phyloP scores from a whole-genome alignment of 2,329 filamentous ascomycete genomes.

The Claviceps sp. region DNA sequence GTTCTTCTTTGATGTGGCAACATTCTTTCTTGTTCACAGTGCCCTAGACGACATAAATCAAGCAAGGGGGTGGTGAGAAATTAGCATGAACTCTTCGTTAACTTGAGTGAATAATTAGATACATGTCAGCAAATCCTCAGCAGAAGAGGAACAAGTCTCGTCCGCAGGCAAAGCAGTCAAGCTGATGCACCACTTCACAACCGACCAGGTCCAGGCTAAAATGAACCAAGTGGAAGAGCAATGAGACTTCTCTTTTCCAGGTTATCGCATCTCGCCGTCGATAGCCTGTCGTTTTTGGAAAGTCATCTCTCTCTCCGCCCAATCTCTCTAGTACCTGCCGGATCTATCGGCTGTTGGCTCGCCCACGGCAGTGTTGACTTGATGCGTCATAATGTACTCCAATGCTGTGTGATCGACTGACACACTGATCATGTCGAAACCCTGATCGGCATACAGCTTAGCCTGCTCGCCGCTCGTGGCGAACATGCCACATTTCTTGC shows the following conservation, averaged over 20 bases:
- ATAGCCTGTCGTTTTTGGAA: too few species aligned
- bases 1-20: neutral
- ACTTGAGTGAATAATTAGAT: constrained; percentile 26
- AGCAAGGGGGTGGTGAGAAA: neutral
- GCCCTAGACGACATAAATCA: neutral
- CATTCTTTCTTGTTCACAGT: too few species aligned
- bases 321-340: constrained; percentile 25
- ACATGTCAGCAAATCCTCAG: constrained; percentile 45
- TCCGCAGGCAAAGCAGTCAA: constrained; percentile 49
- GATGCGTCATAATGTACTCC: constrained; percentile 27
- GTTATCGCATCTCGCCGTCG: neutral
- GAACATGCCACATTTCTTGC: constrained; percentile 54
- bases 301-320: neutral
- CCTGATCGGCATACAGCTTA: constrained; percentile 37
- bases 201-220: constrained; percentile 49
- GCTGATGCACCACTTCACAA: constrained; percentile 65
- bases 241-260: neutral
- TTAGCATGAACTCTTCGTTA: neutral
- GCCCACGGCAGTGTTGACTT: constrained; percentile 34
- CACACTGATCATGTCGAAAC: constrained; percentile 49
- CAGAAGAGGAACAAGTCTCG: constrained; percentile 36
- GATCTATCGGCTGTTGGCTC: constrained; percentile 21
- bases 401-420: constrained; percentile 42
- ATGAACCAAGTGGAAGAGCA: constrained; percentile 47
- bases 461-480: constrained; percentile 43